These are phyloP conservation scores for Corrigiola litoralis DNA, from an alignment of 179 eudicot genomes.

Conservation along the genomic window DNA sequence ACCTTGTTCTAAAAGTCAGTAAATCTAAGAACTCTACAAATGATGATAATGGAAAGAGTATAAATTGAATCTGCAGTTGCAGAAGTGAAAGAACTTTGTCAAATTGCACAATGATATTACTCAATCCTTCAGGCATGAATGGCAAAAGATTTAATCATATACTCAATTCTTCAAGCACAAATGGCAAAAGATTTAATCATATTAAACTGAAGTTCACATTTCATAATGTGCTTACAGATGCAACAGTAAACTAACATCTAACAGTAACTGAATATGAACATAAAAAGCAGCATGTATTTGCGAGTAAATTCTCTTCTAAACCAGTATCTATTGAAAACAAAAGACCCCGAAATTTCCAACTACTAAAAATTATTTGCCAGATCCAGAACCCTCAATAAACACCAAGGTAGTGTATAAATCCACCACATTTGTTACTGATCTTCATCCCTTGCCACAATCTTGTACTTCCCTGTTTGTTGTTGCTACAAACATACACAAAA, in stretches of 20 bases:
- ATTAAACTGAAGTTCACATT: background rate
- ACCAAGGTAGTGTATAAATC: too few relatives aligned
- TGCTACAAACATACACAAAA: constrained; percentile 63
- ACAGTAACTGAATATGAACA: background rate
- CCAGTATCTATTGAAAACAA: background rate
- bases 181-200: background rate
- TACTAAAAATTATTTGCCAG: background rate
- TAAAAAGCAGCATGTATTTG: background rate
- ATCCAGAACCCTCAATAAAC: background rate
- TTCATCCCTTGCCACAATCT: constrained; percentile 72
- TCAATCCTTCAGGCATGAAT: background rate
- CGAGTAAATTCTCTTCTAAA: background rate
- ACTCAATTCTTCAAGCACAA: background rate
- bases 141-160: too few relatives aligned
- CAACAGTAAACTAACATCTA: background rate
- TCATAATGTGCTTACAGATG: background rate
- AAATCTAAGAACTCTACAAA: too few relatives aligned
- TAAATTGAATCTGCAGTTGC: too few relatives aligned
- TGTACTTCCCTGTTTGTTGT: constrained; percentile 83
- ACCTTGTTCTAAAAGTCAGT: too few relatives aligned
- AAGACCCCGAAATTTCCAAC: background rate
- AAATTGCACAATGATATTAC: background rate
- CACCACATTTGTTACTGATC: background rate
- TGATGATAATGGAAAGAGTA: too few relatives aligned
- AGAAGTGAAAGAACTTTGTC: too few relatives aligned